Evolutionary conservation across 805 yeast genomes (phyloP), one percentile per base, ranked within the genome.

Genomic region (Yarrowia bubula): DNA sequence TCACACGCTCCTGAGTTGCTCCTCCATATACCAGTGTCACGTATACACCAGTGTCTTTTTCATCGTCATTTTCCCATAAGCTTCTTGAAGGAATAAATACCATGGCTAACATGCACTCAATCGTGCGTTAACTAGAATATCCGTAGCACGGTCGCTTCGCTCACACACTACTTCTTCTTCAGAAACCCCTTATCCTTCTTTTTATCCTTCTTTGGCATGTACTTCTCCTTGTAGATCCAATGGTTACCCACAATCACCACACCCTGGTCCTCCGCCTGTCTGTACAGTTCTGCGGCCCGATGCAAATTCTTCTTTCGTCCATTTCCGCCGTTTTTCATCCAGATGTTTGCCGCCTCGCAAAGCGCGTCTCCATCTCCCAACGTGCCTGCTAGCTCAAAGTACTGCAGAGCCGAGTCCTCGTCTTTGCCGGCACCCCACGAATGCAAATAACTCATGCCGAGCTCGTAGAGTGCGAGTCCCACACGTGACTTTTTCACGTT

Each of bases 161-260:
- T n/a, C 32, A 11, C 32, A 14, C 32, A 15, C 14, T 66, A 58
- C 50, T 67, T 65, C 48, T 66, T 60, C 65, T 66, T 65, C 43
- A 55, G 13, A 13, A 57, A 43, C 3, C 66, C 44, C 33, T 55
- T 41, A 42, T 43, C 65, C 58, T 69, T 65, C 64, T 68, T 66
- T 14, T 64, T 67, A 18, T 63, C 67, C 46, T 74, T 71, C 64
- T 58, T 43, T 42, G 51, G 50, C 75, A 78, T 73, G 70, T 88
- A 88, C 76, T 87, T 88, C 53, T 84, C 84, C 73, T 86, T 88
- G 76, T 87, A 84, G 39, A 88, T 86, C 93, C 93, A 88, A 67
- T 86, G 83, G 66, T 87, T 85, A 0, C 92, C 92, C 31, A 86
- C 81, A 65, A 86, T 75, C 68, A 80, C 81, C 22, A 81, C 82